These are phyloP conservation scores for Suzukiozyma palmioleophila DNA, from an alignment of 1,139 yeast genomes.

Conservation along the genomic window DNA sequence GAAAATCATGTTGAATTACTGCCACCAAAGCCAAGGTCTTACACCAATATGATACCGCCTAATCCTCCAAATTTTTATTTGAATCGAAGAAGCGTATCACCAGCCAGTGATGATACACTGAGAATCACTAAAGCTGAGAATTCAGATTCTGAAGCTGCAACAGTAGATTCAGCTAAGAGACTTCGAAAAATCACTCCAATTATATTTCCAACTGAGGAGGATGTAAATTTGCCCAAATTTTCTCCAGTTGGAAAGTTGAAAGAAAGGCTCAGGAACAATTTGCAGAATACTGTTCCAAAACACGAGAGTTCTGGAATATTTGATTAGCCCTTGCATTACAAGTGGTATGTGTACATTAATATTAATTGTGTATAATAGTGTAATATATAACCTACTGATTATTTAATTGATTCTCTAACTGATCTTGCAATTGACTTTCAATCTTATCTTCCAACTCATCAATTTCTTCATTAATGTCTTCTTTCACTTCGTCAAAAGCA, in stretches of 20 bases:
- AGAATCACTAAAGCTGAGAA: background rate
- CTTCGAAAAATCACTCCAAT: slow-evolving; percentile 37
- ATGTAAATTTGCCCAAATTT: slow-evolving; percentile 23
- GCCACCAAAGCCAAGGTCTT: slow-evolving; percentile 10
- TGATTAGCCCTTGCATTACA: background rate
- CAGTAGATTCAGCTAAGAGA: slow-evolving; percentile 36
- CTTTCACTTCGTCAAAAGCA: slow-evolving; percentile 10
- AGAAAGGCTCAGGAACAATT: slow-evolving; percentile 15
- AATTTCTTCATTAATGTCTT: slow-evolving; percentile 15
- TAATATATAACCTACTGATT: background rate
- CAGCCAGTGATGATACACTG: slow-evolving; percentile 3
- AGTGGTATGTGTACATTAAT: background rate
- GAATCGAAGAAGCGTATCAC: background rate
- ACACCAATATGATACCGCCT: slow-evolving; percentile 21
- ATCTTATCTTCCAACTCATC: slow-evolving; percentile 12
- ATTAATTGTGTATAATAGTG: background rate
- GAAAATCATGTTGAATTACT: slow-evolving; percentile 6
- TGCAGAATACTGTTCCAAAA: background rate
- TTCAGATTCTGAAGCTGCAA: slow-evolving; percentile 6
- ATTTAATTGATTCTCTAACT: background rate
- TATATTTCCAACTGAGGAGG: slow-evolving; percentile 31
- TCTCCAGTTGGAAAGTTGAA: slow-evolving; percentile 30
- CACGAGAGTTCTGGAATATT: background rate
- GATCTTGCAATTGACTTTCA: slow-evolving; percentile 7
- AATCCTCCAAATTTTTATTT: slow-evolving; percentile 26